Conservation (phyloP, 768 basidiomycete species). For the Clitopilus passeckerianus region DNA sequence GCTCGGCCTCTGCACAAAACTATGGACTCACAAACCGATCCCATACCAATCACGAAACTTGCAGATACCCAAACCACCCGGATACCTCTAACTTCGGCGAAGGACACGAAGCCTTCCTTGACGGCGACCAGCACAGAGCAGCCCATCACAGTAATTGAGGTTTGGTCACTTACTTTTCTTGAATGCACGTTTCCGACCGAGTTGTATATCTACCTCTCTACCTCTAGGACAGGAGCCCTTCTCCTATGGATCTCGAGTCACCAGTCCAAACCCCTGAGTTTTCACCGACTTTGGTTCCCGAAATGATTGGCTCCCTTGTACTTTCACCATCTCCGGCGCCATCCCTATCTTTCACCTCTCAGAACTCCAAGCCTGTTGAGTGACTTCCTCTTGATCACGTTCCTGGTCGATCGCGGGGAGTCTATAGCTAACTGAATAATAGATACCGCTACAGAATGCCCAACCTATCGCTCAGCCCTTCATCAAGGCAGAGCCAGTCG, state of each 20-base stretch:
- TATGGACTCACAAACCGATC: not conserved
- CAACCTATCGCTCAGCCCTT: not conserved
- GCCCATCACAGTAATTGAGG: not conserved
- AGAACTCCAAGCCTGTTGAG: not conserved
- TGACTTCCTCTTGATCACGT: not conserved
- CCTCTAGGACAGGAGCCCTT: conserved; percentile 33
- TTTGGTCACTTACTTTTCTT: not conserved
- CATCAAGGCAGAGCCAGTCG: not conserved
- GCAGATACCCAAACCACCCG: not conserved
- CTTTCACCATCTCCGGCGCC: not conserved
- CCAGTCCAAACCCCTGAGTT: conserved; percentile 27
- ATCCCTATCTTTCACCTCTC: not conserved
- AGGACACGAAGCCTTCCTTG: not conserved
- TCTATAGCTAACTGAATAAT: too few relatives aligned
- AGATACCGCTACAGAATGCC: not conserved
- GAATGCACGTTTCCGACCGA: not conserved
- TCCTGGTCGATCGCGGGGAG: too few relatives aligned
- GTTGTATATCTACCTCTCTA: conserved; percentile 11
- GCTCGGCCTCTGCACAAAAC: not conserved
- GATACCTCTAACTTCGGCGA: not conserved
- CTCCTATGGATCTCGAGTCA: conserved; percentile 61
- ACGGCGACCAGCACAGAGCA: not conserved
- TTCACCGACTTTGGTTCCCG: conserved; percentile 1
- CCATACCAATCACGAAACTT: not conserved
- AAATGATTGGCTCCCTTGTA: not conserved